Base-by-base conservation (phyloP, 1,139 yeast genomes). In the Lodderomyces oxycetoniae region DNA sequence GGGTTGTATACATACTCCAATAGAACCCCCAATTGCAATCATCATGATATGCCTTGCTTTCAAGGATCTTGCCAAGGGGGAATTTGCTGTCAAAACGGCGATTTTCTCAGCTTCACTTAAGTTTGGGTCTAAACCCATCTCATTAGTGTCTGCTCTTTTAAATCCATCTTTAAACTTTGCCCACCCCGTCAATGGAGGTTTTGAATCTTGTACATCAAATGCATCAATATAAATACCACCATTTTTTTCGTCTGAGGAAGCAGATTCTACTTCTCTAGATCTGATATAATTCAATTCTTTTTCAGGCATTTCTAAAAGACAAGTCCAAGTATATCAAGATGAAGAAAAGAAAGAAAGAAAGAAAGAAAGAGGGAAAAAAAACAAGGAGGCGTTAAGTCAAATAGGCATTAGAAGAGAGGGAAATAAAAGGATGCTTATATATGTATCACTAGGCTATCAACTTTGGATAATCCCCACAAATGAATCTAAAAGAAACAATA, bases 1-100 rank as follows among this genome's bases (percentile, higher is more conserved):
- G 8, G 23, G 23, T 20, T 20, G 23, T 20, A 9, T 20, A n/a
- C 10, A 9, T 9, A 8, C 10, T 20, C 8, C 23, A 43, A 86
- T 83, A 35, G 87, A 72, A 43, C 94, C 94, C 52, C 95, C 95
- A 48, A 86, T 79, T 32, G 94, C 93, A 54, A 86, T 79, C 86
- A 85, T 82, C 52, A 81, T 83, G 47, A 85, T 62, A 65, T 84
- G 77, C 61, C 85, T 68, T 30, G 61, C 66, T 45, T 79, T 78
- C 38, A 84, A 67, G 28, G 74, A 67, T 52, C 86, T 68, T 33
- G 77, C 64, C 41, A 85, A 70, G 2, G 94, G 94, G 16, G 89
- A 68, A 49, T 73, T 71, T 15, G 89, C 83, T 20, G 88, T 76
- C 43, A 71, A 61, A 22, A 76, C 57, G 35, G 85, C 84, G 32